Percentiles rank a stretch among this genome's conserved stretches.
phyloP scores from a whole-genome alignment of 2,329 filamentous ascomycete genomes.

The Fusarium sp. region DNA sequence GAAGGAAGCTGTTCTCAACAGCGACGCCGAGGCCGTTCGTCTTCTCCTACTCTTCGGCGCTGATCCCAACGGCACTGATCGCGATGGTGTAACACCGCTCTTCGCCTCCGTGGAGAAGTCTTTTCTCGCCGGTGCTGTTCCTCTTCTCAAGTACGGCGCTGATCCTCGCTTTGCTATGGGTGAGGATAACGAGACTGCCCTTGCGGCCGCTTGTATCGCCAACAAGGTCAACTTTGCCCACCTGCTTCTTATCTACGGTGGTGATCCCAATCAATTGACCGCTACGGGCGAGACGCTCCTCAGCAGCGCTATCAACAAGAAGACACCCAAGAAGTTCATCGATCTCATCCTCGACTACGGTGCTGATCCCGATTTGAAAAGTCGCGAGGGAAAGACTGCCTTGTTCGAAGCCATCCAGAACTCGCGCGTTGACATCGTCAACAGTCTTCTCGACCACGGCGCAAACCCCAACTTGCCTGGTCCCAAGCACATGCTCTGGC shows the following conservation, averaged over 20 bases:
- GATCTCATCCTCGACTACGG: slow-evolving; percentile 71
- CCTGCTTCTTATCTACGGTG: slow-evolving; percentile 71
- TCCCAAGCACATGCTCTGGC: slow-evolving; percentile 77
- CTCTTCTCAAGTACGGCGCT: slow-evolving; percentile 73
- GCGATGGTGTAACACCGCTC: slow-evolving; percentile 63
- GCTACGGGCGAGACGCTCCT: slow-evolving; percentile 70
- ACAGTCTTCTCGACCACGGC: slow-evolving; percentile 62
- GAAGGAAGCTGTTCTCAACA: slow-evolving; percentile 63
- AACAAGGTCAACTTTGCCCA: slow-evolving; percentile 69
- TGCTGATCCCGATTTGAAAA: slow-evolving; percentile 69
- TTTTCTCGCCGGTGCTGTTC: slow-evolving; percentile 67
- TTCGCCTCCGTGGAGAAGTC: slow-evolving; percentile 62
- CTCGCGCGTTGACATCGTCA: slow-evolving; percentile 68
- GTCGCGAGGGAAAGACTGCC: slow-evolving; percentile 70
- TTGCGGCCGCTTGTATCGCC: slow-evolving; percentile 62
- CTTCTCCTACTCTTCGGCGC: slow-evolving; percentile 68
- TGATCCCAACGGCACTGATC: slow-evolving; percentile 64
- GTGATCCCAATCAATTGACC: slow-evolving; percentile 65
- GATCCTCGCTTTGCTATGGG: slow-evolving; percentile 66
- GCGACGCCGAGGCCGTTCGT: slow-evolving; percentile 65
- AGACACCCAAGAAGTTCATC: slow-evolving; percentile 64
- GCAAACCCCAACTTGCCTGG: slow-evolving; percentile 77
- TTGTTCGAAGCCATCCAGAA: slow-evolving; percentile 71
- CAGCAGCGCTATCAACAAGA: slow-evolving; percentile 70
- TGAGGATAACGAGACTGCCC: slow-evolving; percentile 64